Evolutionary conservation across 495 filamentous ascomycete genomes (phyloP).

Genomic region (Aspergillus incahuasiensis): DNA sequence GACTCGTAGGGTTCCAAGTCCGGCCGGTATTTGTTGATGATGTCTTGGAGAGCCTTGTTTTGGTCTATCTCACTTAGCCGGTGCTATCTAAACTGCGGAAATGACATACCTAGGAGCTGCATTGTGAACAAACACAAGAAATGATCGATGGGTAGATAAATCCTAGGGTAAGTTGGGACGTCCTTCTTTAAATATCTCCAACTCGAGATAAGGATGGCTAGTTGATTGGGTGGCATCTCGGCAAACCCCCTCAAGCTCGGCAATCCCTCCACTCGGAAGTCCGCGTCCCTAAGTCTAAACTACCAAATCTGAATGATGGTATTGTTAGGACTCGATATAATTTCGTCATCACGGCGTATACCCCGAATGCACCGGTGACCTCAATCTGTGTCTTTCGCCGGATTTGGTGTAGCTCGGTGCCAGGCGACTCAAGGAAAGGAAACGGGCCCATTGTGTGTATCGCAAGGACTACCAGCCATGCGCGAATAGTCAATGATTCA

Average conservation of each 20-base stretch:
- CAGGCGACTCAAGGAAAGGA: too few species aligned
- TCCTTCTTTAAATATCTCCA: background rate
- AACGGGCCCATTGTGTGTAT: too few species aligned
- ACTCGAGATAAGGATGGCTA: background rate
- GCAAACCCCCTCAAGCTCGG: slow-evolving; percentile 6
- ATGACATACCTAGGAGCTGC: slow-evolving; percentile 2
- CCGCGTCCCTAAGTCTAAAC: background rate
- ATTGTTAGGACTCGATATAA: too few species aligned
- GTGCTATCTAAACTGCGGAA: background rate
- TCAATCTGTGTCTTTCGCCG: too few species aligned
- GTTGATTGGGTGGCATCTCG: slow-evolving; percentile 6
- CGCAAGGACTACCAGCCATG: too few species aligned
- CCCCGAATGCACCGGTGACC: too few species aligned
- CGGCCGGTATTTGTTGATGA: slow-evolving; percentile 25
- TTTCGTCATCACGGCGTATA: background rate
- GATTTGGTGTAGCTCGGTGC: too few species aligned
- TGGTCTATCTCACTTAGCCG: background rate
- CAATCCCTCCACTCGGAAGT: slow-evolving; percentile 5
- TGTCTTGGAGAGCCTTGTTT: slow-evolving; percentile 5
- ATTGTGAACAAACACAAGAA: background rate
- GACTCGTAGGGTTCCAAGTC: slow-evolving; percentile 37
- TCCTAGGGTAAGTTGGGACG: background rate
- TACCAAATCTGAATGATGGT: background rate
- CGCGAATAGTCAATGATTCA: too few species aligned
- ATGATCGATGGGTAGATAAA: background rate